Evolutionary conservation across 257 asterid genomes (phyloP), one percentile per base, ranked within the genome.

Genomic region (Penstemon davidsonii): DNA sequence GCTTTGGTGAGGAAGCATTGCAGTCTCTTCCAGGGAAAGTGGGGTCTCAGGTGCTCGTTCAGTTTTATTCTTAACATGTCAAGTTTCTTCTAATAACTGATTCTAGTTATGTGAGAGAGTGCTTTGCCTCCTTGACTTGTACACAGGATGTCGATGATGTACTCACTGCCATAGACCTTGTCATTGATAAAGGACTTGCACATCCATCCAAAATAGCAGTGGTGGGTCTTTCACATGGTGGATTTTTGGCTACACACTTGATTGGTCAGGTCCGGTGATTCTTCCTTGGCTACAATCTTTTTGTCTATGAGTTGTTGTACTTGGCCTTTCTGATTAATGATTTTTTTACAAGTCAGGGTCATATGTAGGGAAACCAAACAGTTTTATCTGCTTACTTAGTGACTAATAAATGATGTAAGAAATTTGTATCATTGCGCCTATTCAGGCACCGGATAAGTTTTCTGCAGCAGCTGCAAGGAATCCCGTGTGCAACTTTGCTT

Each of bases 401-500:
- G 57, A 46, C 19, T 52, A 44, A 8, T 62, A 36, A 37, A 45
- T 51, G 45, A 69, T 59, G 11, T 25, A 6, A 41, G 39, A 47
- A 55, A 47, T 33, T 60, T 12, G 33, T 61, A 55, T 69, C 3
- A 18, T 66, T 3, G 8, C 36, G 62, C 33, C 47, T 60, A 52
- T 64, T 38, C 82, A 94, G 99, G 99, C 93, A 45, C 96, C 99
- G 0, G 85, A 85, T 10, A 91, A 76, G 66, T 94, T 91, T 78
- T 87, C 76, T 38, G 99, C 93, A 1, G 99, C 99, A 40, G 95
- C 87, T 68, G 88, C 95, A 25, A 84, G 97, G 71, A 91, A 88
- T 63, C 97, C 99, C 12, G 95, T 88, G 6, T 87, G 96, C 88
- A 91, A 88, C 88, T 72, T 94, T 18, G 84, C 95, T 15, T 75